Conservation (phyloP, 768 basidiomycete species). For the Kwoniella dendrophila region DNA sequence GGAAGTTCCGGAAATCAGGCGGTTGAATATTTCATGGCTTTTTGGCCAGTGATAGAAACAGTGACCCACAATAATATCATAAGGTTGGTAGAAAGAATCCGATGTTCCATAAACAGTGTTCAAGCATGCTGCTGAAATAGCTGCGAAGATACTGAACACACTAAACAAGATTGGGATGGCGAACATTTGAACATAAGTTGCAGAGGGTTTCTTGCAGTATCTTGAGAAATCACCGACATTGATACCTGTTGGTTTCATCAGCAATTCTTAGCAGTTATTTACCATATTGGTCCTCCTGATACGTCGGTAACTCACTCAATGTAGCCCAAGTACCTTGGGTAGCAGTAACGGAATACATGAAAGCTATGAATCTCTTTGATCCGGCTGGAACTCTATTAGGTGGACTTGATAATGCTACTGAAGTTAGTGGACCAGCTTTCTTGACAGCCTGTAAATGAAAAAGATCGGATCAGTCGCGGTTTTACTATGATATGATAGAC, state of each 20-base stretch:
- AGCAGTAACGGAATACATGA: slow-evolving; percentile 39
- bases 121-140: slow-evolving; percentile 42
- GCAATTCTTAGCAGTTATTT: too few relatives aligned
- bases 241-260: slow-evolving; percentile 26
- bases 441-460: slow-evolving; percentile 19
- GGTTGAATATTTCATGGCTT: too few relatives aligned
- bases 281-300: too few relatives aligned
- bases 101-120: slow-evolving; percentile 30
- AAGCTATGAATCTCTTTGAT: slow-evolving; percentile 36
- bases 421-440: slow-evolving; percentile 27
- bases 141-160: slow-evolving; percentile 36
- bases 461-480: neutral
- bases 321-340: slow-evolving; percentile 43
- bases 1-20: too few relatives aligned
- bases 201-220: slow-evolving; percentile 34
- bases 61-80: slow-evolving; percentile 41
- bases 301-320: slow-evolving; percentile 17
- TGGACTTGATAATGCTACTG: slow-evolving; percentile 31
- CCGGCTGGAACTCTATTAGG: slow-evolving; percentile 32
- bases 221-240: slow-evolving; percentile 51
- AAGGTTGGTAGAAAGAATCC: slow-evolving; percentile 39
- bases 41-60: too few relatives aligned
- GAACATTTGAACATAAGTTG: slow-evolving; percentile 38
- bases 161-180: slow-evolving; percentile 45
- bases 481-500: neutral